These are phyloP conservation scores for Santalum album DNA, from an alignment of 164 flowering plant genomes.

Conservation along the genomic window DNA sequence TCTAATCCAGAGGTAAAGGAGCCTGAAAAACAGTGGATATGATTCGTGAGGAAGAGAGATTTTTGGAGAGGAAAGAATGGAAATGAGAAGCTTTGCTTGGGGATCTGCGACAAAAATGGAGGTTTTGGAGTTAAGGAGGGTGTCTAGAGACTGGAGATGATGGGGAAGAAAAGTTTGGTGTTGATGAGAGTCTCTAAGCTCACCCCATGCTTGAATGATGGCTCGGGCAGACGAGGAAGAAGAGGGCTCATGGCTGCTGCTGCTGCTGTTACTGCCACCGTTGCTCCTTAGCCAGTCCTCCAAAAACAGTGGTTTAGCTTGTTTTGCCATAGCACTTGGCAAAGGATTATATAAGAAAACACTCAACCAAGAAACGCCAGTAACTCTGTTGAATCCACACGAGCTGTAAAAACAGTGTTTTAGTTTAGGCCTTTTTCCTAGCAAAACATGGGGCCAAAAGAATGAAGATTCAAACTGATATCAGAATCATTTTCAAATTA, in stretches of 20 bases:
- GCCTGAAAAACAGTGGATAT: slow-evolving; percentile 50
- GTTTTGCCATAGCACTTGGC: slow-evolving; percentile 24
- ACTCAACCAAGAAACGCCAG: no score
- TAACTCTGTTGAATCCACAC: no score
- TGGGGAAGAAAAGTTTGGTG: slow-evolving; percentile 26
- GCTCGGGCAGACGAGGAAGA: slow-evolving; percentile 58
- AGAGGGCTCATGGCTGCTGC: slow-evolving; percentile 12
- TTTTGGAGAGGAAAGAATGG: slow-evolving; percentile 43
- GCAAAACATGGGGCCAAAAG: no score
- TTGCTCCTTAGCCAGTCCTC: slow-evolving; percentile 69
- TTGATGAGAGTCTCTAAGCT: slow-evolving; percentile 59
- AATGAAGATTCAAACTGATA: no score
- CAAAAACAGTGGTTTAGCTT: slow-evolving; percentile 42
- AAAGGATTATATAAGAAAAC: no score
- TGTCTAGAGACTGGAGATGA: slow-evolving; percentile 47
- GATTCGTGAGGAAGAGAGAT: slow-evolving; percentile 45
- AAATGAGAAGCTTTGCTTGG: slow-evolving; percentile 72
- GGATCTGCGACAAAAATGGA: slow-evolving; percentile 84
- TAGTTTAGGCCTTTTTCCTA: no score
- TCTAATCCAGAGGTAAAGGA: slow-evolving; percentile 79
- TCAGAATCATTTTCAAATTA: no score
- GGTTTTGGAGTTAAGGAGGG: slow-evolving; percentile 39
- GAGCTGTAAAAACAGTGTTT: no score
- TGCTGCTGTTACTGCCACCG: slow-evolving; percentile 18
- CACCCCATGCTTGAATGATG: slow-evolving; percentile 83